Percentiles rank a stretch among this genome's conserved stretches.
phyloP scores from a whole-genome alignment of 2,329 filamentous ascomycete genomes.

The Coniochaeta sp. region DNA sequence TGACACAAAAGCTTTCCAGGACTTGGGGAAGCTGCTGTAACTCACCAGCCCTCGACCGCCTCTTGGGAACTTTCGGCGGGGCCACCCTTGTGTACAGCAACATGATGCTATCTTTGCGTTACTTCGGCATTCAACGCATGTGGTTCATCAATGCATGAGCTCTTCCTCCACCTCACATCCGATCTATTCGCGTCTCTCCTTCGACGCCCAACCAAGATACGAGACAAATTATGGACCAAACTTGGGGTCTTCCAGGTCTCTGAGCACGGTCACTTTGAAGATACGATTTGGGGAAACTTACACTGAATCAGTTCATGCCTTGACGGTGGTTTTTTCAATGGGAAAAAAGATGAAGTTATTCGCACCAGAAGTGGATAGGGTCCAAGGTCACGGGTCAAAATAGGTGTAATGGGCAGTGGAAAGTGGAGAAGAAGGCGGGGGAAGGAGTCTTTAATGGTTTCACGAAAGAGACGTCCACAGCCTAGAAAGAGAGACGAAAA shows the following conservation, averaged over 20 bases:
- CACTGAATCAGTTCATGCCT: not conserved
- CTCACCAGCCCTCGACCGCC: constrained; percentile 51
- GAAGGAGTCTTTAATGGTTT: not conserved
- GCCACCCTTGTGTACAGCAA: constrained; percentile 51
- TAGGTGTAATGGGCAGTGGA: not conserved
- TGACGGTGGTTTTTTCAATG: not conserved
- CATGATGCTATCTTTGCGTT: constrained; percentile 28
- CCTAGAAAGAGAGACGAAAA: not conserved
- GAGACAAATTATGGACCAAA: not conserved
- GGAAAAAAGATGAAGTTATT: not conserved
- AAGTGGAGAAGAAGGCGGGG: not conserved
- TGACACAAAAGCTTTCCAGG: constrained; percentile 9
- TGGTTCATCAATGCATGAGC: not conserved
- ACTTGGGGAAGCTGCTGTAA: constrained; percentile 10
- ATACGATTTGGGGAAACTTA: not conserved
- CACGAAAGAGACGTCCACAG: not conserved
- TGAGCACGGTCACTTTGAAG: not conserved
- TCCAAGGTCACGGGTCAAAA: not conserved
- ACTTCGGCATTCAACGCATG: not conserved
- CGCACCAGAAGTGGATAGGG: not conserved
- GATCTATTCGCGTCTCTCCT: not conserved
- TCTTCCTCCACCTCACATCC: not conserved
- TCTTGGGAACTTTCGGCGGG: constrained; percentile 50
- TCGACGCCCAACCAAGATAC: not conserved
- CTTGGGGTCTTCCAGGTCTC: not conserved